Base-by-base conservation (phyloP, 148 eudicot species). In the Vaccinium macrocarpon region DNA sequence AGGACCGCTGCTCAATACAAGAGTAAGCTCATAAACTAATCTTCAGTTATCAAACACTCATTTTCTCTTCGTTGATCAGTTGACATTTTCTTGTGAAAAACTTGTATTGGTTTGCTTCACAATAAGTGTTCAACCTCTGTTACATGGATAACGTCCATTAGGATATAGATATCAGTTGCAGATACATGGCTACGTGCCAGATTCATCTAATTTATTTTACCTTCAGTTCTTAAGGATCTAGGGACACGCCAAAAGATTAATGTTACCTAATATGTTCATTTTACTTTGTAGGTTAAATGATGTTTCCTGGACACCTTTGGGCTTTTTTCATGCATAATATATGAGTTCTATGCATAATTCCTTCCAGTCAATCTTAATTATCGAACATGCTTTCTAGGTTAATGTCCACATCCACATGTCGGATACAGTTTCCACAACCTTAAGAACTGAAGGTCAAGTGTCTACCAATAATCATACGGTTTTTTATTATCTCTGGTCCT, bases 1-100 rank as follows among this genome's bases (percentile, higher is more conserved):
- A 81, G 86, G 78, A 90, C 98, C 14, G 98, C 94, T 25, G 89
- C 78, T 80, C 77, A 78, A 83, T 95, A 94, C 92, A 93, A 78
- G 92, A 95, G 99, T 97, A 90, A 93, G 99, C 75, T 68, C 56
- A 21, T 38, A 16, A 6, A 46, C n/a, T 62, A 42, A 8, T 42
- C 51, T 19, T 48, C 27, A 62, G 68, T 21, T 21, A 61, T 19
- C 64, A 19, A n/a, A 42, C 46, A 42, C 0, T 19, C 10, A 23
- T 21, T 23, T 59, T 51, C 23, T 27, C 11, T 64, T 64, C 23
- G 71, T 64, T 64, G 71, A 23, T 10, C 29, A 9, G 0, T 64
- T 32, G 29, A n/a, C 10, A 11, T n/a, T n/a, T 64, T 64, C 70
- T 64, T 64, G 32, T 12, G 12, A 64, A 6, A 64, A 64, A 64